Evolutionary conservation across 768 basidiomycete species (phyloP), one percentile per base, ranked within the genome.

Genomic region (Suillus clintonianus): DNA sequence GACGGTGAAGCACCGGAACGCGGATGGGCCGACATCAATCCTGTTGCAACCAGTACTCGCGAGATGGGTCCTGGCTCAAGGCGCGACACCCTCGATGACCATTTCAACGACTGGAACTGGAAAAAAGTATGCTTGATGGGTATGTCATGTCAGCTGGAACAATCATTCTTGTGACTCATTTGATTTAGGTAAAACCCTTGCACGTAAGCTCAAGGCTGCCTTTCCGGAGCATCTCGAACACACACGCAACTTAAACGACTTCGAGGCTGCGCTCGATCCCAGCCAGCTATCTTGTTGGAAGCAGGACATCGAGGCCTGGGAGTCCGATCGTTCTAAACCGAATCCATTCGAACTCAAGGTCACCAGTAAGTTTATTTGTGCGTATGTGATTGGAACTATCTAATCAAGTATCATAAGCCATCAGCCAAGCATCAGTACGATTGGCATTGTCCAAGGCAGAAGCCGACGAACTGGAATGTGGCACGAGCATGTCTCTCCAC

Each of bases 1-100:
- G 78, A 80, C 64, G 75, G 79, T 0, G 76, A 82, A 60, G 75
- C 70, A 1, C 67, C 78, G 1, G 82, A 83, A 59, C 68, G 67
- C 1, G 64, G 58, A 1, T 82, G 81, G 81, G 61, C 77, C 0
- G 55, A 68, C 24, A 70, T 70, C n/a, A 78, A 79, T 62, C 62
- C 69, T 0, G 63, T 73, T 1, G 73, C 73, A 0, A 50, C 71
- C 0, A 77, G 76, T 63, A 74, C 74, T 8, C 59, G 67, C 4
- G 78, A 79, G 60, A 80, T 79, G 76, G 77, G 71, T 0, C 71
- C 75, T 0, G 65, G 75, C 55, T 62, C 74, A 56, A 37, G 77
- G 1, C 68, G 67, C 11, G 77, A 80, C 9, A 70, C 76, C 0
- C 66, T 82, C 13, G 74, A 81, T 56, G 74, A 80, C 53, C 70